Conservation (phyloP, 306 rosid genomes). For the Inga laurina region DNA sequence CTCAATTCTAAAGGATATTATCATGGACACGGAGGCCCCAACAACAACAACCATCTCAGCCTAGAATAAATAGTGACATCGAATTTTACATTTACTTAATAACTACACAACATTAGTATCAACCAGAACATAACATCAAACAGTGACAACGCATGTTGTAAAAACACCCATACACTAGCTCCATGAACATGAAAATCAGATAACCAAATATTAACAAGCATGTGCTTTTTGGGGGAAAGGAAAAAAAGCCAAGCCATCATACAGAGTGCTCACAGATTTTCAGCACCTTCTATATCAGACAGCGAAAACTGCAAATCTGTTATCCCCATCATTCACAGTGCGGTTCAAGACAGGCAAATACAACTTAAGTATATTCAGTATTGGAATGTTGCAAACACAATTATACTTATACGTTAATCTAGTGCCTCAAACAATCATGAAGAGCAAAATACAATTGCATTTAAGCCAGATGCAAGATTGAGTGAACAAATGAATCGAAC, state of each 20-base stretch:
- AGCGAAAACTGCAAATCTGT: slow-evolving; percentile 75
- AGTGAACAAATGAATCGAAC: neutral
- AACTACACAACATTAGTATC: neutral
- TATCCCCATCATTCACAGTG: slow-evolving; percentile 59
- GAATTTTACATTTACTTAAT: neutral
- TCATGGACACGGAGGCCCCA: neutral
- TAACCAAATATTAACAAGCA: too few relatives aligned
- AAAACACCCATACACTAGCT: too few relatives aligned
- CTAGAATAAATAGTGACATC: neutral
- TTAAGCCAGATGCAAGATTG: slow-evolving; percentile 28
- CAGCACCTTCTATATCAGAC: slow-evolving; percentile 70
- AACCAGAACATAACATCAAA: neutral
- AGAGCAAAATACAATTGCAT: slow-evolving; percentile 48
- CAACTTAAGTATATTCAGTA: neutral
- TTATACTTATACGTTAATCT: too few relatives aligned
- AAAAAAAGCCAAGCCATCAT: neutral
- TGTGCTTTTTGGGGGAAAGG: neutral
- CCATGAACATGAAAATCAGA: too few relatives aligned
- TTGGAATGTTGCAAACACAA: neutral
- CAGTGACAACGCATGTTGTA: neutral
- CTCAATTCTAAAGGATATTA: neutral
- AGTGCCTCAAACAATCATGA: neutral
- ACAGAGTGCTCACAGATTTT: slow-evolving; percentile 47
- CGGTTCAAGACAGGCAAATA: neutral
- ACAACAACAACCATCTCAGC: neutral